These are phyloP conservation scores for Melampsora larici-populina DNA, from an alignment of 1,284 basidiomycete species.

Conservation along the genomic window DNA sequence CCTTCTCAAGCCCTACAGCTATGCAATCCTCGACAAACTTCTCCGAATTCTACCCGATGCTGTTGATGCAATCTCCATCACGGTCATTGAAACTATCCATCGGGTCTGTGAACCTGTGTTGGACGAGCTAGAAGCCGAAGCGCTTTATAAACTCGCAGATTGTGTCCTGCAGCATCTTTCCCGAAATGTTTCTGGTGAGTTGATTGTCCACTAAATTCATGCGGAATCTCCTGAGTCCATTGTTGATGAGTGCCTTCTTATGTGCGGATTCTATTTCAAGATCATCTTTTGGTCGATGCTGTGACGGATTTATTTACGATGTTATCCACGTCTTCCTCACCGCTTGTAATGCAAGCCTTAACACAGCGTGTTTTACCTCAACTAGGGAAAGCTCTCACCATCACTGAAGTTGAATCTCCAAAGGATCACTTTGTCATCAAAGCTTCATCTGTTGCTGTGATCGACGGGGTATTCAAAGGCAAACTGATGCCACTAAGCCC, in stretches of 20 bases:
- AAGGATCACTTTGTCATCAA: background rate
- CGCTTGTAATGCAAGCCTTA: background rate
- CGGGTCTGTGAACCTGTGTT: background rate
- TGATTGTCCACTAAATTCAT: too few relatives aligned
- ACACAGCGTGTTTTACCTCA: background rate
- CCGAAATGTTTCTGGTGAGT: background rate
- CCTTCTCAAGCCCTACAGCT: background rate
- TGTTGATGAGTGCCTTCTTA: too few relatives aligned
- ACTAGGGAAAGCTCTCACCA: background rate
- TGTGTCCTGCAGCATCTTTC: background rate
- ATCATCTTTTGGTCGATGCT: constrained; percentile 1
- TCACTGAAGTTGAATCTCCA: background rate
- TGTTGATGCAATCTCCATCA: constrained; percentile 8
- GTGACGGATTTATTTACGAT: background rate
- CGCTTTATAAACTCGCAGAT: background rate
- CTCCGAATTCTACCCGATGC: constrained; percentile 3
- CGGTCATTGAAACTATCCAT: constrained; percentile 3
- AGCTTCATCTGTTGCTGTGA: constrained; percentile 4
- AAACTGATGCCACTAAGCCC: constrained; percentile 64
- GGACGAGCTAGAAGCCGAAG: background rate
- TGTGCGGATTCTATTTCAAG: background rate
- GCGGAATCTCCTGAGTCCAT: too few relatives aligned
- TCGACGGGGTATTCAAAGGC: background rate
- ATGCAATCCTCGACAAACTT: background rate
- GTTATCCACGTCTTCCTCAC: background rate